Conservation (phyloP, 345 rosid species). For the Turritis glabra region DNA sequence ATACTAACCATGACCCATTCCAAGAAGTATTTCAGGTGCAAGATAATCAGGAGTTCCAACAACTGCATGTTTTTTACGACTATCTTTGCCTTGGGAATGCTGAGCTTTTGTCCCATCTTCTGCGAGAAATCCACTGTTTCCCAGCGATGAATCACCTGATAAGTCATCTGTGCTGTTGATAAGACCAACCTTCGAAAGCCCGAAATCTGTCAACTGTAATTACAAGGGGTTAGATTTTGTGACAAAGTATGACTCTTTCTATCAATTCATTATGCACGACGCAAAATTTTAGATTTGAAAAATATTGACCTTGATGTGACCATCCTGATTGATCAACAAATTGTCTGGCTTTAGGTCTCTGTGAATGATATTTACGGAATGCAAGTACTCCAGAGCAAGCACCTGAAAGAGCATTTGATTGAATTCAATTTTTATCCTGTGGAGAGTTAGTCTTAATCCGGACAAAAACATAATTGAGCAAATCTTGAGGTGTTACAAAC, state of each 20-base stretch:
- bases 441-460: neutral
- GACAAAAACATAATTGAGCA: neutral
- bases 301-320: constrained; percentile 87
- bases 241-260: neutral
- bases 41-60: constrained; percentile 97
- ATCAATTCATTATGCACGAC: constrained; percentile 1
- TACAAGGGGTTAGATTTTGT: constrained; percentile 38
- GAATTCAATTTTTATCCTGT: neutral
- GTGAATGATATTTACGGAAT: constrained; percentile 87
- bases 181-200: constrained; percentile 97
- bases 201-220: constrained; percentile 98
- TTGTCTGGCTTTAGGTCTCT: constrained; percentile 99
- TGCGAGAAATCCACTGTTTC: constrained; percentile 52
- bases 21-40: constrained; percentile 99
- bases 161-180: constrained; percentile 96
- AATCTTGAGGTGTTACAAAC: constrained; percentile 16
- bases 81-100: constrained; percentile 51
- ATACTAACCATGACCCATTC: constrained; percentile 89
- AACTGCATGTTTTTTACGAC: constrained; percentile 72
- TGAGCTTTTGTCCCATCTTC: constrained; percentile 55
- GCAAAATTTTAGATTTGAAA: constrained; percentile 13
- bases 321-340: constrained; percentile 95
- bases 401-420: constrained; percentile 58
- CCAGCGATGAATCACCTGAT: constrained; percentile 63
- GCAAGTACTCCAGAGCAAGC: constrained; percentile 97